These are phyloP conservation scores for Gossypium australe DNA, from an alignment of 345 rosid genomes.

Conservation along the genomic window DNA sequence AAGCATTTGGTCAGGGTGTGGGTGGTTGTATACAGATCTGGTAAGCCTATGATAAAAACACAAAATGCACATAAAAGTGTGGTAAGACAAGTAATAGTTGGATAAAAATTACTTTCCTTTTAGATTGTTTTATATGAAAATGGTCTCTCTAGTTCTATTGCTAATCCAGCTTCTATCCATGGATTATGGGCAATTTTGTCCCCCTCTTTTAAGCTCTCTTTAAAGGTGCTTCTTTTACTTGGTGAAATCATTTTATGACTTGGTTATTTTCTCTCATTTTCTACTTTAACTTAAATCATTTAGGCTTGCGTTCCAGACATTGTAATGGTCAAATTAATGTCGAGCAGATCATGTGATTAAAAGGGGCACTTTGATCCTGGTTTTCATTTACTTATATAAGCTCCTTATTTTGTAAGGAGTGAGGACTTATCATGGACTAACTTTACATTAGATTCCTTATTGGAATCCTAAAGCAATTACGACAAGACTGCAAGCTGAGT, in stretches of 20 bases:
- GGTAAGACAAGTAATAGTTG: not conserved
- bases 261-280: not conserved
- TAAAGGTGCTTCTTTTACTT: not conserved
- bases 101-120: not conserved
- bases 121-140: not conserved
- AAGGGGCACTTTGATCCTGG: not conserved
- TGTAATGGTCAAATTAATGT: not conserved
- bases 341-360: not conserved
- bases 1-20: not conserved
- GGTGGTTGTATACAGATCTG: not conserved
- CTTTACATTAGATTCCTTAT: not conserved
- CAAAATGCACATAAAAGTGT: not conserved
- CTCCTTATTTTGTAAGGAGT: not conserved
- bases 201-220: not conserved
- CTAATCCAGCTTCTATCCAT: not conserved
- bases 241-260: not conserved
- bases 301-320: not conserved
- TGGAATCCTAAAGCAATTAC: not conserved
- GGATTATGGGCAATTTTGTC: not conserved
- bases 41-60: not conserved
- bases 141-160: not conserved
- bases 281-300: not conserved
- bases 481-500: not conserved
- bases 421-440: not conserved
- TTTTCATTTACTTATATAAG: not conserved